Percentiles rank a stretch among this genome's conserved stretches.
phyloP scores from a whole-genome alignment of 2,329 filamentous ascomycete genomes.

The Colletotrichum nymphaeae region DNA sequence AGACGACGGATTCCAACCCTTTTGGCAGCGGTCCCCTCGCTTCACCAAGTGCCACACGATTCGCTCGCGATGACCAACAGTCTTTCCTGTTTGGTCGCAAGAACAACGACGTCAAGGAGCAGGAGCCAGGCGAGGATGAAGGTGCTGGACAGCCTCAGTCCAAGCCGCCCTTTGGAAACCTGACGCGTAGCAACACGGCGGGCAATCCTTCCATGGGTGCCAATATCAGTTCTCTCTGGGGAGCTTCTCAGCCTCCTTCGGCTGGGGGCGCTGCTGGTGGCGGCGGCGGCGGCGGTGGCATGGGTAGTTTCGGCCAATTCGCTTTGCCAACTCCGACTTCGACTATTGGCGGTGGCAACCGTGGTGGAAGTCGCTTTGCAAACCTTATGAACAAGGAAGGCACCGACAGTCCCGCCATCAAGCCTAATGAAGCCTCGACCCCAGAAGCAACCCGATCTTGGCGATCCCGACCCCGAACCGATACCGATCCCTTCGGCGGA shows the following conservation, averaged over 20 bases:
- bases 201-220: constrained; percentile 58
- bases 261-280: constrained; percentile 46
- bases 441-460: constrained; percentile 59
- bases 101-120: constrained; percentile 63
- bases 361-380: constrained; percentile 86
- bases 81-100: constrained; percentile 67
- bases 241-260: constrained; percentile 39
- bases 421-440: constrained; percentile 58
- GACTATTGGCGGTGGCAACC: constrained; percentile 68
- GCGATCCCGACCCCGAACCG: constrained; percentile 72
- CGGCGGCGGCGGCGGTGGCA: constrained; percentile 53
- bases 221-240: constrained; percentile 57
- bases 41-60: constrained; percentile 72
- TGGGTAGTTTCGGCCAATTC: constrained; percentile 93
- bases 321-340: constrained; percentile 71
- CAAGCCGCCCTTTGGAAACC: constrained; percentile 54
- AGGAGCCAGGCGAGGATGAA: constrained; percentile 57
- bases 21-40: constrained; percentile 63
- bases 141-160: constrained; percentile 41
- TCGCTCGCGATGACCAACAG: constrained; percentile 70
- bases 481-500: constrained; percentile 83
- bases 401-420: constrained; percentile 69
- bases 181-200: constrained; percentile 67
- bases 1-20: constrained; percentile 79
- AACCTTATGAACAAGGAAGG: constrained; percentile 85